A percentile compares a stretch with the other conserved stretches of the same genome.
These are phyloP conservation scores for Chlorophyllum brunneum DNA, from an alignment of 768 basidiomycete genomes.

Conservation along the genomic window DNA sequence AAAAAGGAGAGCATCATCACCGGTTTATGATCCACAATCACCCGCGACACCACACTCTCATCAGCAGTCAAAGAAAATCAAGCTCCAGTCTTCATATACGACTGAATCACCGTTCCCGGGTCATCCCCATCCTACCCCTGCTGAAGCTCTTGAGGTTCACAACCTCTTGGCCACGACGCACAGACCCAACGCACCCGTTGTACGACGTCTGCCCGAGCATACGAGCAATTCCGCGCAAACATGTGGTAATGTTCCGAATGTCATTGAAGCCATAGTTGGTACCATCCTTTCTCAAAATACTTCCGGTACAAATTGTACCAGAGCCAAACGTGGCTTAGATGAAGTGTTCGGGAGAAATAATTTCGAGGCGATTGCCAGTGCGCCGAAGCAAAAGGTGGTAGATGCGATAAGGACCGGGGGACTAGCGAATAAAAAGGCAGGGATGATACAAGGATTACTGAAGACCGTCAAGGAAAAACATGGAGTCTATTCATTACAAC, in stretches of 20 bases:
- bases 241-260: slow-evolving; percentile 46
- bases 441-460: slow-evolving; percentile 47
- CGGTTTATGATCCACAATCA: not conserved
- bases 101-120: slow-evolving; percentile 44
- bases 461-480: slow-evolving; percentile 38
- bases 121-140: slow-evolving; percentile 39
- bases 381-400: slow-evolving; percentile 37
- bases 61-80: slow-evolving; percentile 43
- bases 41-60: not conserved
- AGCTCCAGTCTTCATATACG: slow-evolving; percentile 39
- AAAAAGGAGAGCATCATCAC: not conserved
- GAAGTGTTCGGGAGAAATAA: slow-evolving; percentile 44
- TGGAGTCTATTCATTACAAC: slow-evolving; percentile 54
- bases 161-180: slow-evolving; percentile 37
- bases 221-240: slow-evolving; percentile 37
- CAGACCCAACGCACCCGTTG: slow-evolving; percentile 25
- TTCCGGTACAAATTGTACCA: slow-evolving; percentile 42
- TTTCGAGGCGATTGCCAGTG: slow-evolving; percentile 44
- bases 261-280: slow-evolving; percentile 54
- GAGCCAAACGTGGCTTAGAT: slow-evolving; percentile 48
- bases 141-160: slow-evolving; percentile 36
- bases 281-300: slow-evolving; percentile 63
- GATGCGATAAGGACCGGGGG: slow-evolving; percentile 52
- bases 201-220: slow-evolving; percentile 20
- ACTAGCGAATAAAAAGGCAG: slow-evolving; percentile 58